Percentiles rank a stretch among this genome's conserved stretches.
Conservation (phyloP, 2,329 filamentous ascomycete genomes). For the Podosphaera leucotricha region DNA sequence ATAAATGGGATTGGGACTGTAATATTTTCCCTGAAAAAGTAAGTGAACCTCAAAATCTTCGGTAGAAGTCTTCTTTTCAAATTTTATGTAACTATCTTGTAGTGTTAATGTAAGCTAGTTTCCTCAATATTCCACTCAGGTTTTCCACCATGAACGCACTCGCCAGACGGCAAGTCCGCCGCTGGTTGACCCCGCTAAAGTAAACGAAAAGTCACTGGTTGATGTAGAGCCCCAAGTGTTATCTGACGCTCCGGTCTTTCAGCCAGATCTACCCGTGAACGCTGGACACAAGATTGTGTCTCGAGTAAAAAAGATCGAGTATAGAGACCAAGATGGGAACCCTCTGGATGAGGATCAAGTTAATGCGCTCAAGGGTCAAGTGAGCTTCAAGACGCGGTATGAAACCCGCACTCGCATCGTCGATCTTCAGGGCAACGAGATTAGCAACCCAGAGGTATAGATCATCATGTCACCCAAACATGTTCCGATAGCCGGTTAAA, state of each 20-base stretch:
- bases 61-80: neutral
- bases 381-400: conserved; percentile 86
- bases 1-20: conserved; percentile 94
- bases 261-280: conserved; percentile 7
- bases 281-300: conserved; percentile 14
- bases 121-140: conserved; percentile 16
- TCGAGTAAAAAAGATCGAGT: conserved; percentile 68
- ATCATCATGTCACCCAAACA: too few species aligned
- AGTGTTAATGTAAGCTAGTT: conserved; percentile 13
- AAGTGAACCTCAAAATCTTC: conserved; percentile 25
- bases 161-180: conserved; percentile 13
- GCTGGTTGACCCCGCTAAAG: conserved; percentile 7
- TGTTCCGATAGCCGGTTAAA: too few species aligned
- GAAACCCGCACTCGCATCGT: conserved; percentile 80
- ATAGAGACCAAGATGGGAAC: conserved; percentile 85
- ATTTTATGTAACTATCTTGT: neutral
- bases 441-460: too few species aligned
- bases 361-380: conserved; percentile 64
- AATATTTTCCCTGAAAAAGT: conserved; percentile 75
- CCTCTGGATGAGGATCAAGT: conserved; percentile 67
- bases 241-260: conserved; percentile 12
- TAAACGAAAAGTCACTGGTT: conserved; percentile 13
- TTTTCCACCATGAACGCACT: conserved; percentile 9
- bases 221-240: conserved; percentile 9
- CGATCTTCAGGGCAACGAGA: too few species aligned